These are phyloP conservation scores for Didymella arachidicola DNA, from an alignment of 2,329 filamentous ascomycete genomes.

Conservation along the genomic window DNA sequence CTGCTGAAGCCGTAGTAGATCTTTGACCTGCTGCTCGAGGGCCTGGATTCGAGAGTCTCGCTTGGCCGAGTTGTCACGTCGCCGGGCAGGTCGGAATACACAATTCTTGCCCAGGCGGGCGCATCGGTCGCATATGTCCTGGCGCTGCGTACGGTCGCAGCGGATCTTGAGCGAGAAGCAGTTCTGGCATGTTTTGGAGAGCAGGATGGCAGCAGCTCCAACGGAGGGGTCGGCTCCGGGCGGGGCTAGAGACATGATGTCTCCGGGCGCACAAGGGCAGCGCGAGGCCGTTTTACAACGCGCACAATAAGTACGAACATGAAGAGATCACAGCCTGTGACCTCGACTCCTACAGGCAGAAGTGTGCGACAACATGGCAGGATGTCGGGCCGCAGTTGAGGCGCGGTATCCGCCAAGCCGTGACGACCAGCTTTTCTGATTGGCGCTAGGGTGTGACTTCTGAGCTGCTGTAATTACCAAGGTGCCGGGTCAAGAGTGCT, in stretches of 20 bases:
- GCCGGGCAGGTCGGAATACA: conserved; percentile 46
- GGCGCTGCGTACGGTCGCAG: conserved; percentile 39
- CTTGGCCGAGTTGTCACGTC: conserved; percentile 49
- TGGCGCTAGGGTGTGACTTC: conserved; percentile 12
- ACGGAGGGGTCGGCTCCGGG: conserved; percentile 20
- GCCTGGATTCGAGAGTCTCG: conserved; percentile 50
- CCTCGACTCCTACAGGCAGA: conserved; percentile 8
- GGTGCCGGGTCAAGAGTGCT: conserved; percentile 7
- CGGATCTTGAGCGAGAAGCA: conserved; percentile 44
- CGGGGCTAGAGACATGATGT: conserved; percentile 26
- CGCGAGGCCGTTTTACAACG: conserved; percentile 5
- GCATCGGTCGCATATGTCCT: conserved; percentile 46
- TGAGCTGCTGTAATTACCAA: conserved; percentile 5
- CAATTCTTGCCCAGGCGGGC: conserved; percentile 49
- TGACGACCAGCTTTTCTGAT: conserved; percentile 13
- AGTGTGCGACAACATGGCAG: conserved; percentile 8
- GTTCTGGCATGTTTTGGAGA: conserved; percentile 47
- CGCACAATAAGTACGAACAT: conserved; percentile 3
- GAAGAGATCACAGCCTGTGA: conserved; percentile 13
- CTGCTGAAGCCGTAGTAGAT: conserved; percentile 35
- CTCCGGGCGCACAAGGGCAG: conserved; percentile 8
- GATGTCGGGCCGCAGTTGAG: conserved; percentile 12
- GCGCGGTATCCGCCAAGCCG: conserved; percentile 15
- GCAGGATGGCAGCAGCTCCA: conserved; percentile 23
- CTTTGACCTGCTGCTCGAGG: conserved; percentile 47